A percentile compares a stretch with the other conserved stretches of the same genome.
phyloP scores from a whole-genome alignment of 805 yeast genomes.

The Phaffomyces thermotolerans region DNA sequence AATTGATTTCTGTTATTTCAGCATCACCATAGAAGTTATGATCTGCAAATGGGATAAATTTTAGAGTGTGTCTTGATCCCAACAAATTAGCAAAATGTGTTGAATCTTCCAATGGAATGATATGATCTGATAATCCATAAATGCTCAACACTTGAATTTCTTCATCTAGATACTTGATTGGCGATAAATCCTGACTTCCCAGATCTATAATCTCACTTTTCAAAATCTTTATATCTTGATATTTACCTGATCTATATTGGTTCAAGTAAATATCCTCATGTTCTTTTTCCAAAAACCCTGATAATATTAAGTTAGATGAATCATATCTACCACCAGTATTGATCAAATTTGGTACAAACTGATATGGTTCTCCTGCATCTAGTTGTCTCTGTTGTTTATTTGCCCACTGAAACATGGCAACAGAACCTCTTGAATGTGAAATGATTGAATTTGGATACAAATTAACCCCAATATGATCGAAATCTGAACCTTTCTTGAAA shows the following conservation, averaged over 20 bases:
- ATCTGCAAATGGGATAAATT: slow-evolving; percentile 61
- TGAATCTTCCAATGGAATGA: slow-evolving; percentile 61
- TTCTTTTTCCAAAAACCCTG: too few species aligned
- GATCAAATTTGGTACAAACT: slow-evolving; percentile 55
- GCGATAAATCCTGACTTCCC: slow-evolving; percentile 38
- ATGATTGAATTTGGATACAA: slow-evolving; percentile 51
- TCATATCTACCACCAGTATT: slow-evolving; percentile 70
- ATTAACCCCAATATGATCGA: slow-evolving; percentile 27
- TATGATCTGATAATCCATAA: slow-evolving; percentile 62
- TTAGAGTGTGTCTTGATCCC: slow-evolving; percentile 47
- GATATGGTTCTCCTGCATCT: slow-evolving; percentile 27
- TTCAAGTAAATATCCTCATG: slow-evolving; percentile 29
- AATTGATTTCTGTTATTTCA: slow-evolving; percentile 28
- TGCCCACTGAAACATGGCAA: slow-evolving; percentile 72
- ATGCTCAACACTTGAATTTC: slow-evolving; percentile 54
- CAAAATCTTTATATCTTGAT: slow-evolving; percentile 36
- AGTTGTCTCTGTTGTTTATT: slow-evolving; percentile 33
- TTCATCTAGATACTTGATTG: slow-evolving; percentile 33
- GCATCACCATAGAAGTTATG: slow-evolving; percentile 67
- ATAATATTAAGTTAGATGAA: slow-evolving; percentile 8
- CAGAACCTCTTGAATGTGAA: slow-evolving; percentile 76
- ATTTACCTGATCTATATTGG: slow-evolving; percentile 46
- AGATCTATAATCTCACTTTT: slow-evolving; percentile 44
- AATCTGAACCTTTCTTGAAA: slow-evolving; percentile 20
- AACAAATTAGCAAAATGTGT: slow-evolving; percentile 51